phyloP scores from a whole-genome alignment of 305 asterid species.

The Withania somnifera region DNA sequence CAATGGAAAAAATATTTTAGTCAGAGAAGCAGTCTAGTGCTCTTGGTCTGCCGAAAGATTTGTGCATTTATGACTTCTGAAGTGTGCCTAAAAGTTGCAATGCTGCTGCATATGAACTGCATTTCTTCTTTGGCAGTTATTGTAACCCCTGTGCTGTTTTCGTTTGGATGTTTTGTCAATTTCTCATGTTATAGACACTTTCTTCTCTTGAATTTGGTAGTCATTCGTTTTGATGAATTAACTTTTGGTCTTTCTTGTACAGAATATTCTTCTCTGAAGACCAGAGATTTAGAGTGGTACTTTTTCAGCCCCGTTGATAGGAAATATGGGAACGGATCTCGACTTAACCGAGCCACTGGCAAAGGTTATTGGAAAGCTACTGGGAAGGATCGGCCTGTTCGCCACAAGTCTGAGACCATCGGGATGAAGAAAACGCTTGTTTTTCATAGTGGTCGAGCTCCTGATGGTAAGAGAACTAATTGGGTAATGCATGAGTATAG shows the following conservation, averaged over 20 bases:
- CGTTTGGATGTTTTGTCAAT: too few species aligned
- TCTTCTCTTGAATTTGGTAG: neutral
- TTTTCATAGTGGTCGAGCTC: conserved; percentile 55
- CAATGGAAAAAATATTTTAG: too few species aligned
- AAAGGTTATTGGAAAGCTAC: conserved; percentile 72
- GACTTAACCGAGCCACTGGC: conserved; percentile 62
- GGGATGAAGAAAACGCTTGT: conserved; percentile 74
- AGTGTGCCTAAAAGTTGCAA: too few species aligned
- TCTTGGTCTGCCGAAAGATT: too few species aligned
- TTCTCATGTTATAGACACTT: too few species aligned
- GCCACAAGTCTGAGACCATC: conserved; percentile 32
- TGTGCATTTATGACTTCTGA: too few species aligned
- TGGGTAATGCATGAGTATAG: conserved; percentile 62
- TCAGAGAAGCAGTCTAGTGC: too few species aligned
- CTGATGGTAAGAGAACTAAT: conserved; percentile 30
- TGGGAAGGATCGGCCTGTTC: conserved; percentile 50
- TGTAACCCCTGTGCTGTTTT: too few species aligned
- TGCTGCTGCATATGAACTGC: too few species aligned
- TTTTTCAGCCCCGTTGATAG: conserved; percentile 61
- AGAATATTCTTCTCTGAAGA: conserved; percentile 11
- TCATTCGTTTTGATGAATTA: neutral
- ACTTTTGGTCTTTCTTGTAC: neutral
- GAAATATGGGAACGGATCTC: conserved; percentile 35
- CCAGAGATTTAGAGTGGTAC: conserved; percentile 58
- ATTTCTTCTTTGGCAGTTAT: too few species aligned